A percentile compares a stretch with the other conserved stretches of the same genome.
Conservation (phyloP, 2,329 filamentous ascomycete genomes). For the Fusarium sp. region DNA sequence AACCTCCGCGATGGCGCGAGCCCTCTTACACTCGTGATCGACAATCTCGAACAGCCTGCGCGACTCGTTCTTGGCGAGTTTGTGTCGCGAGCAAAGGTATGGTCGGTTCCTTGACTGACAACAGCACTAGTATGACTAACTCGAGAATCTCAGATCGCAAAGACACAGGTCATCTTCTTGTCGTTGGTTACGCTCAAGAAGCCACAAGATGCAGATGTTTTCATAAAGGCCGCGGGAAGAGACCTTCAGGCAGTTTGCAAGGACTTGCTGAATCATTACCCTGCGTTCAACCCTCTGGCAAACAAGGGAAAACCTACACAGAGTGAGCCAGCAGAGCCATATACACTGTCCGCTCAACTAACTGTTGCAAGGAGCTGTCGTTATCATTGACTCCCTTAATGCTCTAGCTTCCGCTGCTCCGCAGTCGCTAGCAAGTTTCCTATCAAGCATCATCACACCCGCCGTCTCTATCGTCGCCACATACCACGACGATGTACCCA, state of each 20-base stretch:
- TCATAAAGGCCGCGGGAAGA: slow-evolving; percentile 72
- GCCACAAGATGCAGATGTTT: slow-evolving; percentile 70
- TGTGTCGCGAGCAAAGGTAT: slow-evolving; percentile 76
- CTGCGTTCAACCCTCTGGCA: slow-evolving; percentile 50
- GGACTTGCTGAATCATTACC: slow-evolving; percentile 66
- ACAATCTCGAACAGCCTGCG: slow-evolving; percentile 84
- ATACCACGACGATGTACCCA: slow-evolving; percentile 84
- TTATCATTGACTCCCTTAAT: slow-evolving; percentile 84
- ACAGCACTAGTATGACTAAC: slow-evolving; percentile 6
- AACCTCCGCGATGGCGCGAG: slow-evolving; percentile 81
- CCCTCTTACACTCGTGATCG: slow-evolving; percentile 85
- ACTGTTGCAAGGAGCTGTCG: slow-evolving; percentile 66
- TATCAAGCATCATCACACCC: slow-evolving; percentile 73
- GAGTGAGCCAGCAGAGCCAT: slow-evolving; percentile 50
- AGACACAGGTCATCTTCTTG: slow-evolving; percentile 76
- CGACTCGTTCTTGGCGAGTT: slow-evolving; percentile 77
- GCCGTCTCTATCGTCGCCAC: slow-evolving; percentile 76
- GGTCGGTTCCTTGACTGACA: slow-evolving; percentile 10
- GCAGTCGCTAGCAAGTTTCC: slow-evolving; percentile 70
- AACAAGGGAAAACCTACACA: slow-evolving; percentile 50
- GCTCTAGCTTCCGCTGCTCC: slow-evolving; percentile 64
- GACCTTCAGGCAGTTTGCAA: slow-evolving; percentile 63
- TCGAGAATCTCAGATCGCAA: slow-evolving; percentile 58
- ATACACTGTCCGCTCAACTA: slow-evolving; percentile 8
- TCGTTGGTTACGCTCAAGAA: slow-evolving; percentile 78